These are phyloP conservation scores for Sarocladium oryzae DNA, from an alignment of 2,329 filamentous ascomycete species.

Conservation along the genomic window DNA sequence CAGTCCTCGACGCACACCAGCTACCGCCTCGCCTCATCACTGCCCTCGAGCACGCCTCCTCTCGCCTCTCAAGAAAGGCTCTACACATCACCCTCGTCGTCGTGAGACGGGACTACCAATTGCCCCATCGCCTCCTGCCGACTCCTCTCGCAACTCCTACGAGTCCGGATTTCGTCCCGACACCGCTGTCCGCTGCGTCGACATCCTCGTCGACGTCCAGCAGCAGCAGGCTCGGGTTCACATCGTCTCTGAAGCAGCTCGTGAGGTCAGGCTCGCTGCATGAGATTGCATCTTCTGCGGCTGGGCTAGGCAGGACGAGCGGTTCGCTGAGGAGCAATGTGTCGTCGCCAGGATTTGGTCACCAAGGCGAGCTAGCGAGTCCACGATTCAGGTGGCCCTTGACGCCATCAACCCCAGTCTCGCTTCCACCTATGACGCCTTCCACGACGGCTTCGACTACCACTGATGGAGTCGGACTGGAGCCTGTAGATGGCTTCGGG, in stretches of 20 bases:
- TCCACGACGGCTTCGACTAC: conserved; percentile 35
- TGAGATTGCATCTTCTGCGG: neutral
- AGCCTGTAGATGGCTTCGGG: conserved; percentile 35
- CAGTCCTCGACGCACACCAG: conserved; percentile 50
- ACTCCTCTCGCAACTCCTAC: conserved; percentile 16
- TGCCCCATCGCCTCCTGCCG: conserved; percentile 29
- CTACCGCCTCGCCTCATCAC: conserved; percentile 48
- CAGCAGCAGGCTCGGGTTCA: conserved; percentile 23
- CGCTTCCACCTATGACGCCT: conserved; percentile 41
- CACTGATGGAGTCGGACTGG: conserved; percentile 24
- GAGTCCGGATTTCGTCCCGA: conserved; percentile 16
- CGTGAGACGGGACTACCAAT: conserved; percentile 48
- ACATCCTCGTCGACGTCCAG: conserved; percentile 19
- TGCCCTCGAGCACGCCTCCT: conserved; percentile 53
- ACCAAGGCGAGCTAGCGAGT: conserved; percentile 14
- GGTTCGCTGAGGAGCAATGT: conserved; percentile 2
- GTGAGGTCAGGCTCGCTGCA: conserved; percentile 18
- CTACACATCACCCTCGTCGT: conserved; percentile 53
- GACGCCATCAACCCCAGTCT: conserved; percentile 32
- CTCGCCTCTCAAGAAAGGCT: conserved; percentile 46
- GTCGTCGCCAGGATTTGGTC: conserved; percentile 9
- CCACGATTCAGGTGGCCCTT: conserved; percentile 21
- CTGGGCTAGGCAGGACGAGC: neutral
- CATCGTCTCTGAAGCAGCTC: conserved; percentile 24
- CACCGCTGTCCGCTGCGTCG: neutral